A percentile compares a stretch with the other conserved stretches of the same genome.
Conservation (phyloP, 768 basidiomycete genomes). For the Pilatotrama ljubarskyi region DNA sequence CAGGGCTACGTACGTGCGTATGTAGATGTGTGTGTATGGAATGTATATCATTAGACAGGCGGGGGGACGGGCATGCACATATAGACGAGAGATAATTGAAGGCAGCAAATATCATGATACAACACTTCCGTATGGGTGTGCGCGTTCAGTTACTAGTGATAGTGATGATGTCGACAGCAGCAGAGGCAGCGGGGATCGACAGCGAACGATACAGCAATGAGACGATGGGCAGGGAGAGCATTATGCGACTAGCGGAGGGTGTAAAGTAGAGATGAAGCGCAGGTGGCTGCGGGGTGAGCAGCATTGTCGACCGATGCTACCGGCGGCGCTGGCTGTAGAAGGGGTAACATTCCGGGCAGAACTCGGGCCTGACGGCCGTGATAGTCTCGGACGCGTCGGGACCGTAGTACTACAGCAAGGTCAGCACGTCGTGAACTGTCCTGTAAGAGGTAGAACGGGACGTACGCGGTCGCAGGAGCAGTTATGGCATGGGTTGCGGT, state of each 20-base stretch:
- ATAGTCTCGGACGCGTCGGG: constrained; percentile 69
- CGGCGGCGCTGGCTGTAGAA: constrained; percentile 28
- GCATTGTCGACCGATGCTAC: constrained; percentile 2
- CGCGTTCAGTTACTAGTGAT: not conserved
- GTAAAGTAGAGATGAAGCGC: not conserved
- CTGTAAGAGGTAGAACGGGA: constrained; percentile 13
- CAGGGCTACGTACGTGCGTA: not conserved
- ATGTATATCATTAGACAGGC: not conserved
- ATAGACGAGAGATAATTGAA: not conserved
- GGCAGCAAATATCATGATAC: not conserved
- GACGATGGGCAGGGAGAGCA: not conserved
- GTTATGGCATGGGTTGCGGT: constrained; percentile 42
- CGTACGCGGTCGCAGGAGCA: constrained; percentile 48
- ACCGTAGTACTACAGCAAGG: constrained; percentile 59
- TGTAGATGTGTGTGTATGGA: not conserved
- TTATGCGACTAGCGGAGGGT: not conserved
- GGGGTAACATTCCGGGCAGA: constrained; percentile 35
- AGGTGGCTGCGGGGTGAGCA: not conserved
- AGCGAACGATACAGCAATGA: constrained; percentile 11
- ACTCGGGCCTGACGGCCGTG: constrained; percentile 46
- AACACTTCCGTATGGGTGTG: not conserved
- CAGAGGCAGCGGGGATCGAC: not conserved
- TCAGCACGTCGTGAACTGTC: not conserved
- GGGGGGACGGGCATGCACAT: not conserved
- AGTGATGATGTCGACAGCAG: constrained; percentile 1